A percentile compares a stretch with the other conserved stretches of the same genome.
These are phyloP conservation scores for Picea mariana DNA, from an alignment of 83 land plant species.

Conservation along the genomic window DNA sequence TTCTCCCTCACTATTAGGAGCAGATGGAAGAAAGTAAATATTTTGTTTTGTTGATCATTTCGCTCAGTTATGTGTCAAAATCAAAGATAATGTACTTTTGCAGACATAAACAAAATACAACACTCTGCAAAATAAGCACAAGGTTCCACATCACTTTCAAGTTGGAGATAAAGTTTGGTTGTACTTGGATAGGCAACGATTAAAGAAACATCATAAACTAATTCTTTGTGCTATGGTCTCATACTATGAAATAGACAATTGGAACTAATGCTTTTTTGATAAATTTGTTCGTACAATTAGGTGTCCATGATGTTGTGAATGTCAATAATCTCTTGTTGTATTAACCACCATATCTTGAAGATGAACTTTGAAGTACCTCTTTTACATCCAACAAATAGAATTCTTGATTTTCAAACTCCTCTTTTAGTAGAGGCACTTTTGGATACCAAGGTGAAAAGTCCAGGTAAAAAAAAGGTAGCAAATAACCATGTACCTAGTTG, in stretches of 20 bases:
- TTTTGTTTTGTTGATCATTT: neutral
- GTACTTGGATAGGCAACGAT: neutral
- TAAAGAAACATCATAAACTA: neutral
- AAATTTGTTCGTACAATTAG: neutral
- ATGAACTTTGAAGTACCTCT: neutral
- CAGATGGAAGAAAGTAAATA: neutral
- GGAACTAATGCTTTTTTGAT: neutral
- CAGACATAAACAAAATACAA: neutral
- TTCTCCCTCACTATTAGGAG: neutral
- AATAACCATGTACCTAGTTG: too few species aligned
- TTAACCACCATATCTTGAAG: neutral
- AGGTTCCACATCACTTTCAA: neutral
- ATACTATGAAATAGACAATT: neutral
- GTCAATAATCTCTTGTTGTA: neutral
- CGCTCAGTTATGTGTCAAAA: neutral
- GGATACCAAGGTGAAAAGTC: too few species aligned
- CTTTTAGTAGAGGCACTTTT: too few species aligned
- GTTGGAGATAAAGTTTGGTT: neutral
- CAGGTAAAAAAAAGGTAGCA: too few species aligned
- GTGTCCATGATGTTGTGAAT: conserved; percentile 1
- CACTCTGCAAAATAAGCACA: neutral
- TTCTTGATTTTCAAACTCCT: neutral
- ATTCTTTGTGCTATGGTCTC: neutral
- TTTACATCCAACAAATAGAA: neutral
- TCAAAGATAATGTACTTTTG: neutral